phyloP scores from a whole-genome alignment of 2,329 filamentous ascomycete genomes.

The Tolypocladium tundrense region DNA sequence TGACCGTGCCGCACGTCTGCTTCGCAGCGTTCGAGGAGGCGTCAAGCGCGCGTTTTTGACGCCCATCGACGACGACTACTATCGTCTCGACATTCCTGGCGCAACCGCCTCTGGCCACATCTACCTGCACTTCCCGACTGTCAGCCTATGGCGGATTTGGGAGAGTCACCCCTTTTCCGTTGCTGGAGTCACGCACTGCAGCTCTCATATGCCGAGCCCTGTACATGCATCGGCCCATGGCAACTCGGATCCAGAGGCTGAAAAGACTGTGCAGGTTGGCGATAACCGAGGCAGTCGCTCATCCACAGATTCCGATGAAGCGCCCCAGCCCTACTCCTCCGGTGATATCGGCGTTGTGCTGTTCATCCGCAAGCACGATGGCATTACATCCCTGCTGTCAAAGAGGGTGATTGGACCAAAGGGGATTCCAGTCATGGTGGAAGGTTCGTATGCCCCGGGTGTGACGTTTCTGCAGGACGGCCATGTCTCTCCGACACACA shows the following conservation, averaged over 20 bases:
- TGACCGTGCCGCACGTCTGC: slow-evolving; percentile 10
- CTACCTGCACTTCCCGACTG: slow-evolving; percentile 16
- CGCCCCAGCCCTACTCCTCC: neutral
- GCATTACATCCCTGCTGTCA: slow-evolving; percentile 2
- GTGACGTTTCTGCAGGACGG: slow-evolving; percentile 7
- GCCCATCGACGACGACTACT: slow-evolving; percentile 13
- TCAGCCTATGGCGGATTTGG: slow-evolving; percentile 15
- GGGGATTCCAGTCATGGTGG: slow-evolving; percentile 11
- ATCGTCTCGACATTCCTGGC: slow-evolving; percentile 14
- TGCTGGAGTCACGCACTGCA: neutral
- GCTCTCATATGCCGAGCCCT: neutral
- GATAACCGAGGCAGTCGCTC: too few species aligned
- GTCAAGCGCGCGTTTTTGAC: slow-evolving; percentile 11
- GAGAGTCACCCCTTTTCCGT: slow-evolving; percentile 21
- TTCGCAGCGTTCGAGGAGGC: slow-evolving; percentile 8
- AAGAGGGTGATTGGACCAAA: neutral
- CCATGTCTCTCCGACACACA: slow-evolving; percentile 5
- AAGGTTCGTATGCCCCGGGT: slow-evolving; percentile 9
- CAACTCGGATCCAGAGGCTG: too few species aligned
- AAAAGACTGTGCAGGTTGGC: too few species aligned
- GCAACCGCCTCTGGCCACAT: slow-evolving; percentile 13
- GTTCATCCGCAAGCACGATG: slow-evolving; percentile 3
- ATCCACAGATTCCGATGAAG: too few species aligned
- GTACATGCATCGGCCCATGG: too few species aligned
- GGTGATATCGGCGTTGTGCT: neutral